Base-by-base conservation (phyloP, 1,284 basidiomycete genomes). In the Melampsora americana region DNA sequence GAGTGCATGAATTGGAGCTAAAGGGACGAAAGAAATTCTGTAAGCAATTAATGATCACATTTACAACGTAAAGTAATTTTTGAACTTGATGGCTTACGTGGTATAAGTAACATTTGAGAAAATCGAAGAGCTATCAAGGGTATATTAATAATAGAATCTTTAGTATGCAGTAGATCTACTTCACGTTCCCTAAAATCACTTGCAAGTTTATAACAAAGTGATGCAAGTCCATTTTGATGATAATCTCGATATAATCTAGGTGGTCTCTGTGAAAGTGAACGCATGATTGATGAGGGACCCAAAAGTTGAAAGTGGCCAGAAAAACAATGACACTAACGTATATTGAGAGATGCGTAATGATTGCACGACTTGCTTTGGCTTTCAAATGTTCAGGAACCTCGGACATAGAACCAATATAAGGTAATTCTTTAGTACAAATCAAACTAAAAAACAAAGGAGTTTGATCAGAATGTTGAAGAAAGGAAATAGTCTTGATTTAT, bases 361-460 rank as follows among this genome's bases (percentile, higher is more conserved):
- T 46, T 12, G 71, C 44, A 32, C 28, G 62, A 35, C 64, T 73
- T 46, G 65, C 53, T 35, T 73, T 73, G 14, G 48, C 35, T 35
- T 73, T 64, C 3, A 73, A 32, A 28, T 73, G 48, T 1, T 64
- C 7, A 2, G 71, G 71, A 62, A 73, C 50, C 1, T 44, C 48
- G 16, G 64, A 50, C 23, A 66, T 56, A 48, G 66, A 73, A 16
- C 64, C 71, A 26, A 73, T 65, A 39, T 73, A 39, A n/a, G 71
- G 71, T 9, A 73, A n/a, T 42, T 73, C 61, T 28, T 73, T 73
- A 18, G 62, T 73, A 6, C 50, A 28, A 42, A 73, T 66, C 28
- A 73, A 59, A 18, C 71, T 73, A 20, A 20, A 30, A 48, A 50
- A 7, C 28, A 16, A 35, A 28, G 44, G 20, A 35, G 30, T 69